phyloP scores from a whole-genome alignment of 2,329 filamentous ascomycete species.

The Ilyonectria mors-panacis region DNA sequence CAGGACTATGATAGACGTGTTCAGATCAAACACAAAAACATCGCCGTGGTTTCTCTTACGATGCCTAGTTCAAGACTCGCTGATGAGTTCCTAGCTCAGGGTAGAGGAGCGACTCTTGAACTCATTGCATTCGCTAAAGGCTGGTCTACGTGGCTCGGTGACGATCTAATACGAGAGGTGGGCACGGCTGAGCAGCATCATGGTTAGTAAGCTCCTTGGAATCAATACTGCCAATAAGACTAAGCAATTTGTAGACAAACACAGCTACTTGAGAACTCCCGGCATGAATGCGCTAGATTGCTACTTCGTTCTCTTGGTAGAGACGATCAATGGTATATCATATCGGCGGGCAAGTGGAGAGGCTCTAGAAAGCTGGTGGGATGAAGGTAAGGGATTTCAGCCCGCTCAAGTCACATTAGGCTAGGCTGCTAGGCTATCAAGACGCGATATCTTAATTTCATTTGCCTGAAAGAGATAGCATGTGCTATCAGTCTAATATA shows the following conservation, averaged over 20 bases:
- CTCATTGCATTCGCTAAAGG: conserved; percentile 26
- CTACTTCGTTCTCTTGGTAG: conserved; percentile 17
- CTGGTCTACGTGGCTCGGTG: conserved; percentile 32
- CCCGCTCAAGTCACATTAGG: not conserved
- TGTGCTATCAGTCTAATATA: not conserved
- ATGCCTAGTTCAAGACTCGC: not conserved
- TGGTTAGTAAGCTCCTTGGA: not conserved
- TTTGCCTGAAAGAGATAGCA: not conserved
- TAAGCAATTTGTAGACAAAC: not conserved
- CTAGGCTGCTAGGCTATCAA: not conserved
- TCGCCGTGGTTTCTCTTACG: conserved; percentile 17
- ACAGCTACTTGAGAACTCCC: not conserved
- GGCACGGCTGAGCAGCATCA: not conserved
- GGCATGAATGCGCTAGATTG: conserved; percentile 8
- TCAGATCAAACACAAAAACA: not conserved
- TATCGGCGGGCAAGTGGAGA: conserved; percentile 12
- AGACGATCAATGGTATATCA: not conserved
- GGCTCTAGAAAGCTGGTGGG: conserved; percentile 6
- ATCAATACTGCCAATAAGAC: rapidly evolving
- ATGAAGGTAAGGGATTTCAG: not conserved
- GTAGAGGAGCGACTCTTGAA: not conserved
- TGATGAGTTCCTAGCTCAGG: not conserved
- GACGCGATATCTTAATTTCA: not conserved
- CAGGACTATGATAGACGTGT: conserved; percentile 20
- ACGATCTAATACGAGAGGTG: conserved; percentile 2